Evolutionary conservation across 176 grass and related monocot species (phyloP).

Genomic region (Panicum miliaceum): DNA sequence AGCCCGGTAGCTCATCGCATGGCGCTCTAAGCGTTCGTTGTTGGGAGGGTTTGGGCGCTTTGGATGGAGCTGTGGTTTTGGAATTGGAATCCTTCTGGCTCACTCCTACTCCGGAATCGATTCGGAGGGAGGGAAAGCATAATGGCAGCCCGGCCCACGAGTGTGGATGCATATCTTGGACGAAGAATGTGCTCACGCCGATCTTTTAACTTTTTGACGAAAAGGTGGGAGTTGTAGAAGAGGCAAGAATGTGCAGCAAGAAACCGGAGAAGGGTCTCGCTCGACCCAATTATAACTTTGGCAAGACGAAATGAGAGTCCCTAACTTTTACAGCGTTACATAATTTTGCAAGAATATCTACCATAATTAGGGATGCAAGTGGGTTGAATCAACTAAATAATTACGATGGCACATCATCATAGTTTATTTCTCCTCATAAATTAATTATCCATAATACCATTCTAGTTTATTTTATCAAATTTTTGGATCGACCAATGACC

Average conservation of each 20-base stretch:
- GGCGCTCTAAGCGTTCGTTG: not conserved
- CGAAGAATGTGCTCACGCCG: not conserved
- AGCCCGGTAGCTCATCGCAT: not conserved
- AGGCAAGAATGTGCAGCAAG: conserved; percentile 36
- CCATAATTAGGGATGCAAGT: no score
- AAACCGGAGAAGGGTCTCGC: not conserved
- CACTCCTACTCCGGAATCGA: conserved; percentile 52
- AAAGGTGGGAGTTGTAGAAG: conserved; percentile 28
- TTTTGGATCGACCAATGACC: no score
- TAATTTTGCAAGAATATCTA: not conserved
- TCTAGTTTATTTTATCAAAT: no score
- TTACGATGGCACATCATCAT: no score
- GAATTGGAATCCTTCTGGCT: conserved; percentile 81
- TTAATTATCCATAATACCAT: no score
- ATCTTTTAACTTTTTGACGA: conserved; percentile 17
- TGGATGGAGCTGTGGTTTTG: conserved; percentile 58
- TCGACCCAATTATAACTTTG: not conserved
- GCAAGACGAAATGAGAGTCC: not conserved
- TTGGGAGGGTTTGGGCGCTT: conserved; percentile 15
- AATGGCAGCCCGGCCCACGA: conserved; percentile 15
- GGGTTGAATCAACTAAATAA: no score
- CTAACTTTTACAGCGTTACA: not conserved
- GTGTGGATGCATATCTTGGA: conserved; percentile 17
- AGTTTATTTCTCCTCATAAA: no score
- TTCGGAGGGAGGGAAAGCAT: conserved; percentile 41